phyloP scores from a whole-genome alignment of 164 flowering plant species.

The grape (Vitis vinifera) region ASM3070453v1 NC_081811.1:4439001-4439500 shows the following conservation, averaged over 20 bases:
- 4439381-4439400: not conserved
- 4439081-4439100: not conserved
- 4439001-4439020: not conserved
- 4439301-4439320: not conserved
- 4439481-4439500: too few species aligned
- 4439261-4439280: not conserved
- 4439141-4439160: constrained; percentile 6
- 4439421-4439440: not conserved
- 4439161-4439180: constrained; percentile 2
- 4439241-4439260: not conserved
- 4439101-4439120: not conserved
- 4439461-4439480: too few species aligned
- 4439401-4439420: not conserved
- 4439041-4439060: not conserved
- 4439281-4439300: not conserved
- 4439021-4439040: constrained; percentile 8
- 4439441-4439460: not conserved
- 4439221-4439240: not conserved
- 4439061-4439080: constrained; percentile 1
- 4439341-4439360: not conserved
- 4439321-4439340: not conserved
- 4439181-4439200: not conserved
- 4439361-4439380: not conserved
- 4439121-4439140: not conserved
- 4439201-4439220: not conserved